Evolutionary conservation across 108 stramenopile genomes (phyloP).

Genomic region (Schizochytrium sp.): DNA sequence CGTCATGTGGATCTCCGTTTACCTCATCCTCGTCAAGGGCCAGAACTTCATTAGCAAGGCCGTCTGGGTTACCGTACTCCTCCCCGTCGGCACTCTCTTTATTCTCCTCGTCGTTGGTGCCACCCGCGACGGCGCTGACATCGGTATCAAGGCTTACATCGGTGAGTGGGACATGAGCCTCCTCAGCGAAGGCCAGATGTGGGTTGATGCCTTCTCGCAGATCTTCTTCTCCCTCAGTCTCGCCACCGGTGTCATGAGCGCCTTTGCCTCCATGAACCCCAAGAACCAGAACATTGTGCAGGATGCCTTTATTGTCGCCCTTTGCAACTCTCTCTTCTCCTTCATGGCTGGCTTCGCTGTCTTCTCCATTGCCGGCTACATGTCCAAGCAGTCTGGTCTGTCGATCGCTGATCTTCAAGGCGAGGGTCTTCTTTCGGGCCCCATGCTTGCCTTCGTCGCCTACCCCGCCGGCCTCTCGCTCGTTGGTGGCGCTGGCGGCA

Average conservation of each 20-base stretch:
- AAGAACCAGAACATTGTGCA: conserved; percentile 43
- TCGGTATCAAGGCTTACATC: conserved; percentile 49
- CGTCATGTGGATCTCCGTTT: not conserved
- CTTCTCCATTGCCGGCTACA: conserved; percentile 53
- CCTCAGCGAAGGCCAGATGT: conserved; percentile 44
- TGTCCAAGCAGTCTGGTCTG: conserved; percentile 30
- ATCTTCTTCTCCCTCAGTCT: conserved; percentile 55
- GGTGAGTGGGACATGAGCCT: conserved; percentile 47
- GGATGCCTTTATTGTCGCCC: conserved; percentile 46
- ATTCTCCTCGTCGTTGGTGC: not conserved
- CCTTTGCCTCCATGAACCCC: conserved; percentile 52
- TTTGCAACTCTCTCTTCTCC: conserved; percentile 45
- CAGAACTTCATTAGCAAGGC: not conserved
- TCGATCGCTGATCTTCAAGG: conserved; percentile 15
- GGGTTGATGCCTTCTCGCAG: conserved; percentile 55
- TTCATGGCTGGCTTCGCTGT: conserved; percentile 62
- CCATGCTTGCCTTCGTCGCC: conserved; percentile 48
- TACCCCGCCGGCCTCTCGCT: conserved; percentile 56
- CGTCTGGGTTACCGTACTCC: not conserved
- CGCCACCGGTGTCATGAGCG: conserved; percentile 56
- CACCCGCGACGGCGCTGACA: not conserved
- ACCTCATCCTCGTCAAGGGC: not conserved
- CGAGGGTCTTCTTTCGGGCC: conserved; percentile 30
- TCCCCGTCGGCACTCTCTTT: not conserved
- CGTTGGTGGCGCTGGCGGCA: conserved; percentile 44